Percentiles rank a stretch among this genome's conserved stretches.
phyloP scores from a whole-genome alignment of 1,139 yeast species.

The Lodderomyces orthopsilosis region DNA sequence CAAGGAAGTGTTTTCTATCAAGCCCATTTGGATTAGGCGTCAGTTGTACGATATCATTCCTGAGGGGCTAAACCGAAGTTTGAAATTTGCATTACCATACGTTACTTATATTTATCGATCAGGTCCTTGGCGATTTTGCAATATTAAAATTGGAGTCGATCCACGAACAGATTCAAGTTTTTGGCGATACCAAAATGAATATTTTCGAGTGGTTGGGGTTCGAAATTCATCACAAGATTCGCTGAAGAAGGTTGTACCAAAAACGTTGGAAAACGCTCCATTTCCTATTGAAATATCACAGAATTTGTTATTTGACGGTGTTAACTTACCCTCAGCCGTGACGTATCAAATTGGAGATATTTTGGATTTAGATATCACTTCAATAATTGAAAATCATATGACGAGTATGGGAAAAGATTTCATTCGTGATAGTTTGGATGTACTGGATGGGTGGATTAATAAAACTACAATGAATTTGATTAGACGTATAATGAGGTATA shows the following conservation, averaged over 20 bases:
- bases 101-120: slow-evolving; percentile 76
- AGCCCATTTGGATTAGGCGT: slow-evolving; percentile 86
- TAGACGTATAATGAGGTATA: slow-evolving; percentile 69
- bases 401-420: slow-evolving; percentile 36
- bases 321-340: slow-evolving; percentile 61
- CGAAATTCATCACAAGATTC: slow-evolving; percentile 19
- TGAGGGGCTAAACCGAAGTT: slow-evolving; percentile 43
- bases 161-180: slow-evolving; percentile 57
- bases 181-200: slow-evolving; percentile 79
- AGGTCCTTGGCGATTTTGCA: slow-evolving; percentile 97
- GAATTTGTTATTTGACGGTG: slow-evolving; percentile 71
- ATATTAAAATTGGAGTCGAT: slow-evolving; percentile 74
- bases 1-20: slow-evolving; percentile 51
- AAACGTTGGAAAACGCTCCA: slow-evolving; percentile 9
- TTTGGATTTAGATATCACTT: slow-evolving; percentile 58
- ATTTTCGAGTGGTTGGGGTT: slow-evolving; percentile 56
- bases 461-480: slow-evolving; percentile 60
- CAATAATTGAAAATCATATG: slow-evolving; percentile 39
- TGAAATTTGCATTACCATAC: slow-evolving; percentile 79
- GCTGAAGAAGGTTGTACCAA: slow-evolving; percentile 12
- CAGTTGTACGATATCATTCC: slow-evolving; percentile 66
- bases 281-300: slow-evolving; percentile 33
- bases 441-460: slow-evolving; percentile 75
- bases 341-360: slow-evolving; percentile 84
- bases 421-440: slow-evolving; percentile 42